Conservation (phyloP, 768 basidiomycete species). For the Boletus reticuloceps region DNA sequence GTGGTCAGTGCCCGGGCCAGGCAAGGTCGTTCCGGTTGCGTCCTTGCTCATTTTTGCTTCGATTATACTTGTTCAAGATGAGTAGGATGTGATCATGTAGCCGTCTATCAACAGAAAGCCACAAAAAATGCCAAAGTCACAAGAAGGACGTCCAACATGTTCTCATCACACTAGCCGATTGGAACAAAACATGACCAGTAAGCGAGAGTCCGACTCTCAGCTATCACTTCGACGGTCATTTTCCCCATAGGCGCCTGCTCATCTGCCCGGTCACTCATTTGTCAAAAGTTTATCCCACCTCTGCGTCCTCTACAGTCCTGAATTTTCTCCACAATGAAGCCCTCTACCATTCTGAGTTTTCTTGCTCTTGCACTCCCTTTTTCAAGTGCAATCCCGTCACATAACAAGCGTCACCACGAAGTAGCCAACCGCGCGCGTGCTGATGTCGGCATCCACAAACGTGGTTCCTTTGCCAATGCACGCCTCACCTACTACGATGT, state of each 20-base stretch:
- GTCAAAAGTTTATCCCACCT: neutral
- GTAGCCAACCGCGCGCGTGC: constrained; percentile 45
- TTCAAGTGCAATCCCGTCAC: constrained; percentile 27
- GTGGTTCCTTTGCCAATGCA: constrained; percentile 28
- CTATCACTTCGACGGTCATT: constrained; percentile 1
- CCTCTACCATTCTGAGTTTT: constrained; percentile 33
- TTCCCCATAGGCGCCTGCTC: constrained; percentile 1
- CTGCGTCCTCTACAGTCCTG: neutral
- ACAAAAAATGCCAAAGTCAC: too few species aligned
- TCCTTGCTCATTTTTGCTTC: neutral
- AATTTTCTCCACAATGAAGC: constrained; percentile 17
- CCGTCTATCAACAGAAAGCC: too few species aligned
- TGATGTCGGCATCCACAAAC: constrained; percentile 34
- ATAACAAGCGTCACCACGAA: constrained; percentile 39
- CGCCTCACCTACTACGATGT: constrained; percentile 56
- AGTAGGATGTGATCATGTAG: neutral
- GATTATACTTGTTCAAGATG: neutral
- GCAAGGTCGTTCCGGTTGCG: too few species aligned
- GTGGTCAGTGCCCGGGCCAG: too few species aligned
- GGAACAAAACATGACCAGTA: constrained; percentile 9
- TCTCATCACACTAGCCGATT: constrained; percentile 23
- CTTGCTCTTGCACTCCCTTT: constrained; percentile 35
- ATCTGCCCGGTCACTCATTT: constrained; percentile 26
- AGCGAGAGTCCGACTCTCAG: neutral
- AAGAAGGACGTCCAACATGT: neutral